Percentiles rank a stretch among this genome's conserved stretches.
Conservation (phyloP, 257 asterid genomes). For the Nicotiana tabacum region DNA sequence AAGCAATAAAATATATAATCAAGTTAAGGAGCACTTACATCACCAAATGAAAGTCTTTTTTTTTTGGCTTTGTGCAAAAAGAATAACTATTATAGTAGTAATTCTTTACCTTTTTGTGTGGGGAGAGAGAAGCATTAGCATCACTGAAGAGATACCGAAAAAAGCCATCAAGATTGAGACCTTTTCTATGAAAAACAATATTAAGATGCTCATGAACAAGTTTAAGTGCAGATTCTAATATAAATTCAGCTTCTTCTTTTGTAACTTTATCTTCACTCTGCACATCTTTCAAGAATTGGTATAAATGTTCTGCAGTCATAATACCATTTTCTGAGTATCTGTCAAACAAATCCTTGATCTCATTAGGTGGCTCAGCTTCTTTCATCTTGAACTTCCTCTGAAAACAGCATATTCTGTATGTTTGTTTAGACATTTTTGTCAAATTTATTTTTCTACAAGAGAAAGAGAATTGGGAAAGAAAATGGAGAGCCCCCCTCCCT, state of each 20-base stretch:
- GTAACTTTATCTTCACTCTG: conserved; percentile 50
- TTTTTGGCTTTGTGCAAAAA: background rate
- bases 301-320: conserved; percentile 48
- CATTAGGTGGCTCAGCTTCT: conserved; percentile 59
- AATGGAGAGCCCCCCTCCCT: background rate
- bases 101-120: conserved; percentile 41
- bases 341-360: conserved; percentile 43
- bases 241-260: conserved; percentile 38
- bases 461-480: background rate
- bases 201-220: conserved; percentile 44
- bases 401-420: conserved; percentile 60
- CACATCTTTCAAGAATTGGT: conserved; percentile 51
- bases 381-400: conserved; percentile 49
- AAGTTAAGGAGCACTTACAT: background rate
- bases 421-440: conserved; percentile 57
- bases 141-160: conserved; percentile 54
- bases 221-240: conserved; percentile 38
- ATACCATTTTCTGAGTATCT: conserved; percentile 53
- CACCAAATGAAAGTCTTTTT: background rate
- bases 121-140: conserved; percentile 43
- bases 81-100: background rate
- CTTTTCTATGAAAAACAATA: conserved; percentile 39
- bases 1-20: background rate
- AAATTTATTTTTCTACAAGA: background rate
- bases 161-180: conserved; percentile 42